Conservation (phyloP, 345 rosid genomes). For the Arabis hirsuta region DNA sequence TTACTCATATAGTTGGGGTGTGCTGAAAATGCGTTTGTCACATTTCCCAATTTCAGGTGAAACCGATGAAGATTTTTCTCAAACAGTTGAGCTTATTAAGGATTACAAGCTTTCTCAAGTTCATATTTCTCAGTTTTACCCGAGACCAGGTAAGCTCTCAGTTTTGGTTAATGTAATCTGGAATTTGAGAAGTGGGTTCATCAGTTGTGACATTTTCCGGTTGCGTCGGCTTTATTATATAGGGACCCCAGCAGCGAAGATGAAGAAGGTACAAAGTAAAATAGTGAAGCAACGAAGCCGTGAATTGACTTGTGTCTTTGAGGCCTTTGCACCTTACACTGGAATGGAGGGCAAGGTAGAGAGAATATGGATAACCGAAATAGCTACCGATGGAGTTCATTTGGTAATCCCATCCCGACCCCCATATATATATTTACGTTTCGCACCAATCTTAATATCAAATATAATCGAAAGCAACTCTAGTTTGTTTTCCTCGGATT, state of each 20-base stretch:
- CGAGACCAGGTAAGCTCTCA: conserved; percentile 71
- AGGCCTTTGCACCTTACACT: conserved; percentile 79
- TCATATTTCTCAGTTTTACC: conserved; percentile 97
- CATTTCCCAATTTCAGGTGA: conserved; percentile 61
- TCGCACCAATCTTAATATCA: not conserved
- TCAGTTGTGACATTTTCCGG: not conserved
- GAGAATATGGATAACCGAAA: conserved; percentile 94
- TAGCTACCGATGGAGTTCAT: conserved; percentile 86
- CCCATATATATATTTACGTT: not conserved
- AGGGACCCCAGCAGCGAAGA: conserved; percentile 97
- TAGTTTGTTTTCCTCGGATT: not conserved
- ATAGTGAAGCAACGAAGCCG: conserved; percentile 88
- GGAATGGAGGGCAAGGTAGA: conserved; percentile 86
- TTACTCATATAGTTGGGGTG: conserved; percentile 3
- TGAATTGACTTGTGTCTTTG: conserved; percentile 83
- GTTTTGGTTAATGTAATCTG: not conserved
- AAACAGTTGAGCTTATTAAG: conserved; percentile 73
- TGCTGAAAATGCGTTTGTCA: conserved; percentile 10
- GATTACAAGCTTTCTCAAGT: conserved; percentile 86
- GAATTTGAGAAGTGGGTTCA: conserved; percentile 8
- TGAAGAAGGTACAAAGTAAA: conserved; percentile 90
- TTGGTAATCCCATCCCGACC: conserved; percentile 55
- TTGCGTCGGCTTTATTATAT: conserved; percentile 25
- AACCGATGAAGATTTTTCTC: conserved; percentile 83
- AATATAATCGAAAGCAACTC: not conserved